phyloP scores from a whole-genome alignment of 148 eudicot species.

The Persicaria tinctoria region DNA sequence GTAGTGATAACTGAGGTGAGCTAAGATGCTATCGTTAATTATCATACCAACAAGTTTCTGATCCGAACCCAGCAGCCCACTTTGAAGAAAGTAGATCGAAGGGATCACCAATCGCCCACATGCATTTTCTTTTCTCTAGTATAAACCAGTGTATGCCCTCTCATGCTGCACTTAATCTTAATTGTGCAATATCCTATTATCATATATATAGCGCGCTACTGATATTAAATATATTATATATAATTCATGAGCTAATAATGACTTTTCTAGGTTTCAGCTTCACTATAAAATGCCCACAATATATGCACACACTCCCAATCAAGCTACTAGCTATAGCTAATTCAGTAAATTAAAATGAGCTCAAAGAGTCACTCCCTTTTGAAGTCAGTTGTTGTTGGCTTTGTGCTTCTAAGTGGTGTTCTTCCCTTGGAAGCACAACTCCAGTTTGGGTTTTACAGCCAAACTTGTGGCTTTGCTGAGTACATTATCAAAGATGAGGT shows the following conservation, averaged over 20 bases:
- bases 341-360: neutral
- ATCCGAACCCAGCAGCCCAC: neutral
- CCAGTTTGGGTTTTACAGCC: slow-evolving; percentile 35
- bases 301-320: neutral
- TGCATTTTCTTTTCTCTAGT: neutral
- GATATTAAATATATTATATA: neutral
- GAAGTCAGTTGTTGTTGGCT: neutral
- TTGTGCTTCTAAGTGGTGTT: neutral
- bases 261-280: neutral
- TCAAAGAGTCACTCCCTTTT: neutral
- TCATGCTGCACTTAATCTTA: slow-evolving; percentile 4
- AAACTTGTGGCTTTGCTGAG: slow-evolving; percentile 43
- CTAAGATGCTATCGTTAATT: too few species aligned
- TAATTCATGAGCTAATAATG: neutral
- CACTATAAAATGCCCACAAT: neutral
- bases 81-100: neutral
- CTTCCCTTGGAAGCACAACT: slow-evolving; percentile 36
- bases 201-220: too few species aligned
- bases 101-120: neutral
- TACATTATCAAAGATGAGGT: slow-evolving; percentile 46
- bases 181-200: neutral
- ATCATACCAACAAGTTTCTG: neutral
- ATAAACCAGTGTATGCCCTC: slow-evolving; percentile 5
- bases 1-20: too few species aligned
- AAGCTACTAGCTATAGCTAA: neutral